Base-by-base conservation (phyloP, 2,329 filamentous ascomycete species). In the Aspergillus thermomutatus region DNA sequence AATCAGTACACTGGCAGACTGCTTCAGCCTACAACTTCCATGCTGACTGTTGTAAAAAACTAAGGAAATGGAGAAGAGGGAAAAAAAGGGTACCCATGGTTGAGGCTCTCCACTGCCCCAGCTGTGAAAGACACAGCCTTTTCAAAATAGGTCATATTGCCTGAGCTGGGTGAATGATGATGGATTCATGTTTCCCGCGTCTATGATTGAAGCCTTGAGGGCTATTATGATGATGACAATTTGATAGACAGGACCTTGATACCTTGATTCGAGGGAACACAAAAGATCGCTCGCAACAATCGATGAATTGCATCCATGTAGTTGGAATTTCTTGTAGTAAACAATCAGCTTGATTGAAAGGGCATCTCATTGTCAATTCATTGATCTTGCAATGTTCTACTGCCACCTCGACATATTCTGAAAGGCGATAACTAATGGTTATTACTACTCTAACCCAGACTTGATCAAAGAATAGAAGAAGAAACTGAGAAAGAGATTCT, bases 101-200 rank as follows among this genome's bases (percentile, higher is more conserved):
- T 71, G 62, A 67, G 64, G 57, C 64, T 59, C 68, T 68, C 69
- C 65, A 61, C 62, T 52, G 55, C 57, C 64, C 63, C 62, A 58
- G 47, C 53, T 52, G 53, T 45, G 52, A 53, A 45, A 49, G 41
- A 56, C 46, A 54, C 46, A 48, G 49, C 64, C 51, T 61, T 64
- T 56, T 67, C 64, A 25, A 61, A 69, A 59, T 19, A 26, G 58
- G 65, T 60, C 41, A 66, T 65, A 59, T 66, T 66, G 61, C 60
- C 61, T 64, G 58, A 55, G 50, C 41, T 50, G 53, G 52, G 31
- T 49, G 43, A 48, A 48, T 51, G 31, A 19, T 23, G 19, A 23
- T 45, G 41, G 8, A 19, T 28, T 56, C 26, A 26, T 31, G 41
- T 45, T 58, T 62, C 62, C 61, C 61, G 60, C 59, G 56, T 66